phyloP scores from a whole-genome alignment of 768 basidiomycete species.

The Pisolithus microcarpus region DNA sequence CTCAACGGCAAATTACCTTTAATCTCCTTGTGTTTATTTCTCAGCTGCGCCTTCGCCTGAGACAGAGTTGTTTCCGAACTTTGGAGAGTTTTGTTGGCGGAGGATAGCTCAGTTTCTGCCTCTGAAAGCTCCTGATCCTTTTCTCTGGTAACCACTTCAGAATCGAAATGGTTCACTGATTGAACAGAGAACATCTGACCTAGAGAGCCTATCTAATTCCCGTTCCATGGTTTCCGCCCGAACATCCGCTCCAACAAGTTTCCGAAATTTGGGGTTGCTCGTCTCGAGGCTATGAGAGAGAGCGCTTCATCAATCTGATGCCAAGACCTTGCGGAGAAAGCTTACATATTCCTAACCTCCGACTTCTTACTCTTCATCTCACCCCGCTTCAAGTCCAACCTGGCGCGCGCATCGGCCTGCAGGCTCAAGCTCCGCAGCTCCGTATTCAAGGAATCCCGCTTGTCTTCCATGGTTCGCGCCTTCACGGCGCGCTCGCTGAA shows the following conservation, averaged over 20 bases:
- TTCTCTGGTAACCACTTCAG: slow-evolving; percentile 37
- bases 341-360: slow-evolving; percentile 67
- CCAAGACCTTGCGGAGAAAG: slow-evolving; percentile 4
- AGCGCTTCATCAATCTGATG: slow-evolving; percentile 2
- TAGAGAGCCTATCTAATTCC: slow-evolving; percentile 51
- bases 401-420: slow-evolving; percentile 78
- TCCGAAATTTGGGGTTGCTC: slow-evolving; percentile 54
- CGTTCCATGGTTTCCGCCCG: slow-evolving; percentile 63
- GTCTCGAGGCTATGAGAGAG: slow-evolving; percentile 48
- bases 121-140: slow-evolving; percentile 55
- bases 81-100: slow-evolving; percentile 52
- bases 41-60: slow-evolving; percentile 53
- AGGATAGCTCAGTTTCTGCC: slow-evolving; percentile 25
- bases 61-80: slow-evolving; percentile 56
- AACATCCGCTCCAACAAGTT: slow-evolving; percentile 55
- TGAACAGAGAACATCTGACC: slow-evolving; percentile 39
- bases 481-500: slow-evolving; percentile 48
- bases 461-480: slow-evolving; percentile 57
- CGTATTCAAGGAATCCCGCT: slow-evolving; percentile 57
- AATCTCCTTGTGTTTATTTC: slow-evolving; percentile 54
- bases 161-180: neutral
- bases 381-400: slow-evolving; percentile 62
- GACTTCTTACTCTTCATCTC: slow-evolving; percentile 58
- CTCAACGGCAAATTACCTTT: slow-evolving; percentile 38
- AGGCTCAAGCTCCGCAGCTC: slow-evolving; percentile 67